Evolutionary conservation across 495 filamentous ascomycete genomes (phyloP).

Genomic region (Neurospora tetrasperma): DNA sequence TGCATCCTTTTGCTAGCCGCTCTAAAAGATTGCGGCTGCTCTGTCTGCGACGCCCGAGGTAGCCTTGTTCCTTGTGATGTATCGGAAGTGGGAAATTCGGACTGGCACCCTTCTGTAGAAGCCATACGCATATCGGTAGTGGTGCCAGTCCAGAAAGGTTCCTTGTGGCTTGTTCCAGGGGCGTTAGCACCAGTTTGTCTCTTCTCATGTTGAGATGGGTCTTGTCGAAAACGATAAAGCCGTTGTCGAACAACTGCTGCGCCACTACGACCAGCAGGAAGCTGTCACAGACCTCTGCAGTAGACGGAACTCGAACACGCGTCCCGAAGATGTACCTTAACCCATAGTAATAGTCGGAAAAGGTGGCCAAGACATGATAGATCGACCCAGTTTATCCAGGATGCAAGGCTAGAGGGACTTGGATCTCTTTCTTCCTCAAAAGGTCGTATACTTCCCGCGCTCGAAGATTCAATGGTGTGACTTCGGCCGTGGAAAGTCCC

Average conservation of each 20-base stretch:
- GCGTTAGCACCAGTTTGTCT: background rate
- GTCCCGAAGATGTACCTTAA: too few species aligned
- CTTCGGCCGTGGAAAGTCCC: background rate
- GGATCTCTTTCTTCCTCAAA: fast-evolving
- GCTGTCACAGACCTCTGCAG: background rate
- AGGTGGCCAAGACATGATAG: background rate
- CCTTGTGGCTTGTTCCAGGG: fast-evolving
- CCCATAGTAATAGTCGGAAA: background rate
- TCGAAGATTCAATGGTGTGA: background rate
- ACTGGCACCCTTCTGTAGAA: background rate
- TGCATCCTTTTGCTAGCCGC: background rate
- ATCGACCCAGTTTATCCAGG: background rate
- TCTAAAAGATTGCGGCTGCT: background rate
- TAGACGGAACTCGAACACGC: too few species aligned
- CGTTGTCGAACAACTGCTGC: background rate
- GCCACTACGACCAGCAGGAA: background rate
- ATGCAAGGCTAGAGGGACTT: background rate
- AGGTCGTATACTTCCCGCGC: background rate
- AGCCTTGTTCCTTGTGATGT: background rate
- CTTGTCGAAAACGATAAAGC: background rate
- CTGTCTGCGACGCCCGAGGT: fast-evolving
- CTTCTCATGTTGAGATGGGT: too few species aligned
- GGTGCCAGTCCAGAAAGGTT: fast-evolving
- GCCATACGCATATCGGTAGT: background rate
- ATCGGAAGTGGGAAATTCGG: background rate